Conservation (phyloP, 2,329 filamentous ascomycete genomes). For the Gnomoniopsis smithogilvyi region DNA sequence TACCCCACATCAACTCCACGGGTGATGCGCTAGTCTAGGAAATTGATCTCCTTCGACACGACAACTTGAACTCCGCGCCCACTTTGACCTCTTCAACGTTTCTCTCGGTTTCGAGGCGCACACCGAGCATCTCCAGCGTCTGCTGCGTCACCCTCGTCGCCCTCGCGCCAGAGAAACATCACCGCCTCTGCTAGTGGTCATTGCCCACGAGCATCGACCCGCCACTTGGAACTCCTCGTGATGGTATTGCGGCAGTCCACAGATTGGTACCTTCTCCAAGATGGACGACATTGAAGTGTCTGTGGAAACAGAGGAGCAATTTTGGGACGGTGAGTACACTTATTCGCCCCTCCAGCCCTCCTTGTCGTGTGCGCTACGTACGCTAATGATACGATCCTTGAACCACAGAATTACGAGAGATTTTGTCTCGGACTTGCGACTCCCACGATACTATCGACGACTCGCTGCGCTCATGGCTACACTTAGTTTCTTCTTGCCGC, state of each 20-base stretch:
- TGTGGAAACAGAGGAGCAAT: constrained; percentile 77
- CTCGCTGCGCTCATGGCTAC: constrained; percentile 78
- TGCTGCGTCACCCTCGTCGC: not conserved
- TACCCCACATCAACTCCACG: not conserved
- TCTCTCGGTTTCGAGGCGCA: not conserved
- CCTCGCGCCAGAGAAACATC: not conserved
- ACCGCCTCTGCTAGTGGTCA: not conserved
- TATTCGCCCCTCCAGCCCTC: constrained; percentile 3
- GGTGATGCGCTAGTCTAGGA: not conserved
- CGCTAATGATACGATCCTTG: not conserved
- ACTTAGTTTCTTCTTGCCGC: constrained; percentile 72
- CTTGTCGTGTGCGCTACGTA: not conserved
- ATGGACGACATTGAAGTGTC: constrained; percentile 66
- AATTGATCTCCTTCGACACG: not conserved
- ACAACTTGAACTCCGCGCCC: not conserved
- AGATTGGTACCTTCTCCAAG: constrained; percentile 22
- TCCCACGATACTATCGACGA: constrained; percentile 71
- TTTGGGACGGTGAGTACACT: constrained; percentile 72
- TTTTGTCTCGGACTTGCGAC: constrained; percentile 44
- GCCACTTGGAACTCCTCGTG: constrained; percentile 8
- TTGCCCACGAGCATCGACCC: not conserved
- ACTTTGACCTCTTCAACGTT: not conserved
- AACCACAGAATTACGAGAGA: constrained; percentile 42
- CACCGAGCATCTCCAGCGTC: not conserved
- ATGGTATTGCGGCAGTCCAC: constrained; percentile 13